phyloP scores from a whole-genome alignment of 805 yeast species.

The Saturnispora dispora region DNA sequence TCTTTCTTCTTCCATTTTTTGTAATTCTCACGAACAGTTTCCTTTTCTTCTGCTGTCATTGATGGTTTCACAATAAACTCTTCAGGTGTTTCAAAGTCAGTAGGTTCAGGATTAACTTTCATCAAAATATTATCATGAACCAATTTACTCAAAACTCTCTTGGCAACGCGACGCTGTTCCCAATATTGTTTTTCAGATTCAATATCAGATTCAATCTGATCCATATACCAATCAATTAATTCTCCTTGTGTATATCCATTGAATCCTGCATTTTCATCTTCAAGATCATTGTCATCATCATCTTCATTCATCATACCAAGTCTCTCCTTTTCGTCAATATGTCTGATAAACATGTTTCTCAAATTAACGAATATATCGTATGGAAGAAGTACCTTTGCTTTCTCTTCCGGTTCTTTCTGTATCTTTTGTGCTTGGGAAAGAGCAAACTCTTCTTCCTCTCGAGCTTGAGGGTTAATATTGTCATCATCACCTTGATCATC shows the following conservation, averaged over 20 bases:
- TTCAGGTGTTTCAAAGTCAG: conserved; percentile 32
- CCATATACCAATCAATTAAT: conserved; percentile 73
- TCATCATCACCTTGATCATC: conserved; percentile 1
- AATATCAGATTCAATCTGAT: conserved; percentile 62
- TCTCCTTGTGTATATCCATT: conserved; percentile 58
- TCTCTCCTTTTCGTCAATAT: conserved; percentile 28
- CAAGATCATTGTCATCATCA: conserved; percentile 26
- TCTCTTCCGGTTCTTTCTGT: conserved; percentile 12
- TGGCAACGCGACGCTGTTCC: conserved; percentile 59
- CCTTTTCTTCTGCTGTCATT: conserved; percentile 18
- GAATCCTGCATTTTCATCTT: conserved; percentile 27
- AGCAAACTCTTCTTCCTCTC: conserved; percentile 9
- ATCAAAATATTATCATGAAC: conserved; percentile 79
- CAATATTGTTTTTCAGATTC: conserved; percentile 61
- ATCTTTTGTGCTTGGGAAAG: conserved; percentile 6
- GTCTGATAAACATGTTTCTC: conserved; percentile 68
- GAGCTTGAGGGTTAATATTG: conserved; percentile 1
- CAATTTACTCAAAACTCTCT: conserved; percentile 73
- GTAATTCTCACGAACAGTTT: conserved; percentile 14
- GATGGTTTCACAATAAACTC: conserved; percentile 18
- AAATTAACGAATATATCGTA: conserved; percentile 82
- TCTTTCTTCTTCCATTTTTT: conserved; percentile 14
- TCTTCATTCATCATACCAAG: conserved; percentile 47
- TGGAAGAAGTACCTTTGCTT: conserved; percentile 45
- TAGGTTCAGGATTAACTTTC: conserved; percentile 37